Evolutionary conservation across 495 filamentous ascomycete genomes (phyloP).

Genomic region (Tuber aestivum): DNA sequence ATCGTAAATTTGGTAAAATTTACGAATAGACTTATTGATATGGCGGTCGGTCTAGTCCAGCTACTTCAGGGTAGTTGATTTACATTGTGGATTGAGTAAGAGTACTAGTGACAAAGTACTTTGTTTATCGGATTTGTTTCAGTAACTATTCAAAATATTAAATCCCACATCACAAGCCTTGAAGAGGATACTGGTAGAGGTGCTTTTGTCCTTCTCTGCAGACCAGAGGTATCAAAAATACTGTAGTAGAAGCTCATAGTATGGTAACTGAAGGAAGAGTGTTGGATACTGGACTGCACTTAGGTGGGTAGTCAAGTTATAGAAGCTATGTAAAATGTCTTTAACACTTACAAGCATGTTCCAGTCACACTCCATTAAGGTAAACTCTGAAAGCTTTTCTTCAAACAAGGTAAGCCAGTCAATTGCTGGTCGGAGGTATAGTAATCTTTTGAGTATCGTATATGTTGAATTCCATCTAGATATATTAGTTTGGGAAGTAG

Average conservation of each 20-base stretch:
- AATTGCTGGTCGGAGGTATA: constrained; percentile 7
- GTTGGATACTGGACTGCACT: neutral
- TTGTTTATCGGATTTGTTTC: neutral
- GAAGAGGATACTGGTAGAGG: too few species aligned
- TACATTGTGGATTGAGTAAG: neutral
- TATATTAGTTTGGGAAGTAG: too few species aligned
- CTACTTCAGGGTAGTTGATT: neutral
- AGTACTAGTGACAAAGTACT: neutral
- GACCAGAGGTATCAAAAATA: neutral
- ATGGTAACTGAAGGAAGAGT: constrained; percentile 4
- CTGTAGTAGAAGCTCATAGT: neutral
- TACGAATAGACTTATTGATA: neutral
- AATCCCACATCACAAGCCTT: neutral
- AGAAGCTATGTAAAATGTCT: neutral
- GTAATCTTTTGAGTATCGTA: neutral
- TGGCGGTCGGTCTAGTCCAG: neutral
- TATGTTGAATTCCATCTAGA: constrained; percentile 14
- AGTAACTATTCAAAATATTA: neutral
- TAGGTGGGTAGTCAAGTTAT: neutral
- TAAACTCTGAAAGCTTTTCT: neutral
- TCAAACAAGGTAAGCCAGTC: neutral
- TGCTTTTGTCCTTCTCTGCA: neutral
- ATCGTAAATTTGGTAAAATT: constrained; percentile 5
- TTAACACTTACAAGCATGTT: neutral
- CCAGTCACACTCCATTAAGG: neutral